These are phyloP conservation scores for Centaurea solstitialis DNA, from an alignment of 129 eudicot genomes.

Conservation along the genomic window DNA sequence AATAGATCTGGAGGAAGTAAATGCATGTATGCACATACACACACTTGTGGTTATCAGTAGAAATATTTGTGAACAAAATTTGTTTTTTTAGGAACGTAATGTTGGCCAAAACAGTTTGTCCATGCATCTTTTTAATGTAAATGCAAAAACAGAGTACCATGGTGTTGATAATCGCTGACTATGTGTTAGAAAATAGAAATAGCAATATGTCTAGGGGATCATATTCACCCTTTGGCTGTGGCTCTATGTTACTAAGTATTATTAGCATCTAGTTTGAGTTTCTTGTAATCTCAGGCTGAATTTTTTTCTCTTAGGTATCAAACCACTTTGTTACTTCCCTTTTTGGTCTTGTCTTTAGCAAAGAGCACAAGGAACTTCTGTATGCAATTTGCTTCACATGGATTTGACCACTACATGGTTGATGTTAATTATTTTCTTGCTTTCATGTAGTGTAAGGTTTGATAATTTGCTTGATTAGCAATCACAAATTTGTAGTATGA, in stretches of 20 bases:
- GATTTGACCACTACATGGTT: slow-evolving; percentile 4
- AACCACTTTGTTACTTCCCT: background rate
- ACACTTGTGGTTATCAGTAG: background rate
- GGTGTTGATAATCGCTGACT: background rate
- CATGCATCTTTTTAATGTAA: background rate
- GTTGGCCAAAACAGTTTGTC: background rate
- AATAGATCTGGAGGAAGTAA: background rate
- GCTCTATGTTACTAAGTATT: background rate
- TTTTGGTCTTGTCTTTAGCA: background rate
- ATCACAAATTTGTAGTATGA: background rate
- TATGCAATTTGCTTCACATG: background rate
- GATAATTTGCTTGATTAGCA: background rate
- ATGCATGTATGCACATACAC: background rate
- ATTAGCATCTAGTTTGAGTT: background rate
- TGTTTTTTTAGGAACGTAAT: background rate
- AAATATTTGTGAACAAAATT: background rate
- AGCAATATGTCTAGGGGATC: background rate
- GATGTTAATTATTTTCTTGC: background rate
- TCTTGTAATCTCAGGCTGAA: background rate
- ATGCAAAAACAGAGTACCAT: background rate
- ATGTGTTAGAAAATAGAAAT: background rate
- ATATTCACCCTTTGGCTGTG: background rate
- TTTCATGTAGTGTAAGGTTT: background rate
- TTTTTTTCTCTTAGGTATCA: background rate
- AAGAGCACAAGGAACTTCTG: background rate